Evolutionary conservation across 2,329 filamentous ascomycete genomes (phyloP).

Genomic region (Fonsecaea multimorphosa): DNA sequence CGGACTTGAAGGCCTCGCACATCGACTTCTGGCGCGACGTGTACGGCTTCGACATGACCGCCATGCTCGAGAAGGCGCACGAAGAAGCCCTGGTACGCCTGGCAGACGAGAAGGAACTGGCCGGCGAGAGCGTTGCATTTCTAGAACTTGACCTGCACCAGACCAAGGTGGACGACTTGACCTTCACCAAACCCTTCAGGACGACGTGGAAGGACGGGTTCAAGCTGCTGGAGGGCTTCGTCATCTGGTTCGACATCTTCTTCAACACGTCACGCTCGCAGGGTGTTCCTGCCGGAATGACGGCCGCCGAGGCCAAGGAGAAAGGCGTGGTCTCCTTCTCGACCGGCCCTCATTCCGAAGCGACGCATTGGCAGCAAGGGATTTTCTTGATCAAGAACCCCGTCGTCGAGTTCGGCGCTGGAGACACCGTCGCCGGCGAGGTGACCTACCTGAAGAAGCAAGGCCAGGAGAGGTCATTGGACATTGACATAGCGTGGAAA

Average conservation of each 20-base stretch:
- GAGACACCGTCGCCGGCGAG: slow-evolving; percentile 67
- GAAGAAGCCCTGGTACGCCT: slow-evolving; percentile 81
- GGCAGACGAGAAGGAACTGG: slow-evolving; percentile 66
- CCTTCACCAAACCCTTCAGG: slow-evolving; percentile 73
- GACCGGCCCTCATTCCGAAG: slow-evolving; percentile 75
- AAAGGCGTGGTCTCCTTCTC: slow-evolving; percentile 78
- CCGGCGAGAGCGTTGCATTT: slow-evolving; percentile 68
- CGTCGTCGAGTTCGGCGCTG: slow-evolving; percentile 56
- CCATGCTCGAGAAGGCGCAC: slow-evolving; percentile 77
- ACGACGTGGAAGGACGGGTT: slow-evolving; percentile 51
- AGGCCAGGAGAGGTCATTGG: slow-evolving; percentile 71
- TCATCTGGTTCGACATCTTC: slow-evolving; percentile 94
- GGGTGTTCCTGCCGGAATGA: slow-evolving; percentile 57
- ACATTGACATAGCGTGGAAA: slow-evolving; percentile 69
- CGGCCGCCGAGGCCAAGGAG: slow-evolving; percentile 68
- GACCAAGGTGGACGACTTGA: slow-evolving; percentile 72
- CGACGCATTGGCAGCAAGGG: slow-evolving; percentile 91
- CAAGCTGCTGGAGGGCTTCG: slow-evolving; percentile 75
- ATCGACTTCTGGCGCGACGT: slow-evolving; percentile 88
- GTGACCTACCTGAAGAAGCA: slow-evolving; percentile 73
- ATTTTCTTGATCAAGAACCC: slow-evolving; percentile 68
- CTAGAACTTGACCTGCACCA: slow-evolving; percentile 77
- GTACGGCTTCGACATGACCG: slow-evolving; percentile 92
- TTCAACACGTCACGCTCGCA: slow-evolving; percentile 70
- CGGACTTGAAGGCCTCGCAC: slow-evolving; percentile 77